These are phyloP conservation scores for Venturia nashicola DNA, from an alignment of 2,329 filamentous ascomycete species.

Conservation along the genomic window DNA sequence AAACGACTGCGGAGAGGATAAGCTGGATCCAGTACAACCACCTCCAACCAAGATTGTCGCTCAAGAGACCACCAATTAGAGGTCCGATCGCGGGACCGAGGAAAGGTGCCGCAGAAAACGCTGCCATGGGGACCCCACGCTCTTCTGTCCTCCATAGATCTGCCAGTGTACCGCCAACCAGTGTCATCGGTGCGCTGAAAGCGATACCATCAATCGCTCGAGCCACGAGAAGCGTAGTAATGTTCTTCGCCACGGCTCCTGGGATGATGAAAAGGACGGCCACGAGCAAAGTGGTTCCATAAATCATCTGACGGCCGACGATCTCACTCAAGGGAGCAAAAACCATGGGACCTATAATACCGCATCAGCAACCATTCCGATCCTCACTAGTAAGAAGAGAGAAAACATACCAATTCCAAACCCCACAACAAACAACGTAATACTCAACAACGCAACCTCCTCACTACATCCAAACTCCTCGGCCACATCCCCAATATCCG, in stretches of 20 bases:
- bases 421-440: slow-evolving; percentile 69
- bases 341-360: slow-evolving; percentile 49
- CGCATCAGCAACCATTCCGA: no score
- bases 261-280: slow-evolving; percentile 73
- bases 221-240: slow-evolving; percentile 62
- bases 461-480: slow-evolving; percentile 55
- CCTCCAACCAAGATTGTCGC: slow-evolving; percentile 59
- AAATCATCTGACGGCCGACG: slow-evolving; percentile 59
- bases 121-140: slow-evolving; percentile 75
- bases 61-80: slow-evolving; percentile 63
- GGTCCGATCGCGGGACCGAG: slow-evolving; percentile 58
- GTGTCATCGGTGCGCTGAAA: slow-evolving; percentile 76
- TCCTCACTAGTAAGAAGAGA: no score
- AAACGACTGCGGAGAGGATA: slow-evolving; percentile 58
- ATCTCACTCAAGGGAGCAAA: slow-evolving; percentile 73
- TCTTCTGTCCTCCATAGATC: slow-evolving; percentile 80
- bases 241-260: slow-evolving; percentile 64
- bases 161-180: slow-evolving; percentile 70
- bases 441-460: slow-evolving; percentile 59
- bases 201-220: slow-evolving; percentile 71
- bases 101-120: slow-evolving; percentile 73
- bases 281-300: slow-evolving; percentile 52
- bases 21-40: slow-evolving; percentile 85
- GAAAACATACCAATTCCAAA: slow-evolving; percentile 56
- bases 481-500: slow-evolving; percentile 54